Conservation (phyloP, 2,329 filamentous ascomycete genomes). For the Aspergillus brasiliensis region DNA sequence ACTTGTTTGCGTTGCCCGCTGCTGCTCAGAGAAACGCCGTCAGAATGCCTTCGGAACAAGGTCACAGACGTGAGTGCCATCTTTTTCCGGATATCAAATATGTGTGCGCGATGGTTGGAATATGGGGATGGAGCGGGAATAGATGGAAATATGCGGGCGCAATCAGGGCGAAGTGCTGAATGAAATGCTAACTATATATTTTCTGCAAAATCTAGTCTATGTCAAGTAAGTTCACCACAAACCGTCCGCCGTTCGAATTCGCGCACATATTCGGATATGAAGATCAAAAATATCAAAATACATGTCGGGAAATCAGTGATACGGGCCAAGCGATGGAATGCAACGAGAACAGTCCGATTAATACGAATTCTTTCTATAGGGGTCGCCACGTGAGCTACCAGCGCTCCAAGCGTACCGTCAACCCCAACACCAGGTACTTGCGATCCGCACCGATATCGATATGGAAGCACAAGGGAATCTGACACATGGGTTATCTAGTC, state of each 20-base stretch:
- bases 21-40: constrained; percentile 50
- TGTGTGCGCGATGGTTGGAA: constrained; percentile 14
- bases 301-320: constrained; percentile 10
- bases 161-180: constrained; percentile 2
- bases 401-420: constrained; percentile 88
- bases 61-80: constrained; percentile 78
- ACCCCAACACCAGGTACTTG: constrained; percentile 71
- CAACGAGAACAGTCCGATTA: constrained; percentile 32
- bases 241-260: constrained; percentile 25
- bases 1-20: constrained; percentile 45
- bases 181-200: constrained; percentile 33
- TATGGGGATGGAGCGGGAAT: constrained; percentile 7
- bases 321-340: constrained; percentile 17
- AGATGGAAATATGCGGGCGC: constrained; percentile 5
- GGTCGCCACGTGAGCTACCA: constrained; percentile 98
- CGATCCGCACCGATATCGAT: constrained; percentile 19
- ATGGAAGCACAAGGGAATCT: constrained; percentile 22
- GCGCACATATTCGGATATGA: constrained; percentile 21
- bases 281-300: constrained; percentile 16
- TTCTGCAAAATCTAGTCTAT: constrained; percentile 65
- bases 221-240: constrained; percentile 72
- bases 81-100: constrained; percentile 21
- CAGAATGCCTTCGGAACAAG: constrained; percentile 87
- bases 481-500: constrained; percentile 50
- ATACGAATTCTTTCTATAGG: constrained; percentile 57